These are phyloP conservation scores for Tulasnella sp. DNA, from an alignment of 768 basidiomycete species.

Conservation along the genomic window DNA sequence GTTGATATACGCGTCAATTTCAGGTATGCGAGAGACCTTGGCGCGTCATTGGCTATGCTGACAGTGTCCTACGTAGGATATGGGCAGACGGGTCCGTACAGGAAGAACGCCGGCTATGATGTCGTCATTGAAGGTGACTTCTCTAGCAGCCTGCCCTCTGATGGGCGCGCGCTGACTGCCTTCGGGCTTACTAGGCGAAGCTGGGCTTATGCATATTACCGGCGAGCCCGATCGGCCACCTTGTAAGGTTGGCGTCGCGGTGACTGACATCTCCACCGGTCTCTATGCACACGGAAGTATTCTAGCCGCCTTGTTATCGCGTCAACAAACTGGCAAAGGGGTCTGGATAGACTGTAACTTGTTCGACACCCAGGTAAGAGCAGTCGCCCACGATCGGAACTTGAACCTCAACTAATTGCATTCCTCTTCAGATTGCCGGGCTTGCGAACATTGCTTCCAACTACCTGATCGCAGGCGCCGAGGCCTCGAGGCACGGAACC, in stretches of 20 bases:
- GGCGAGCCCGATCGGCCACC: conserved; percentile 81
- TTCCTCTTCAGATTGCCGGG: conserved; percentile 57
- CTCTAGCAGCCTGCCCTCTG: conserved; percentile 33
- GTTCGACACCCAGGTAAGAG: conserved; percentile 75
- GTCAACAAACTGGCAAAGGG: conserved; percentile 75
- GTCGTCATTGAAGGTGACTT: conserved; percentile 83
- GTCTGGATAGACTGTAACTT: conserved; percentile 88
- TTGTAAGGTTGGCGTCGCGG: conserved; percentile 91
- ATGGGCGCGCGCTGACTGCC: not conserved
- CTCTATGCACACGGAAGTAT: conserved; percentile 89
- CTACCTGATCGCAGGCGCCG: conserved; percentile 76
- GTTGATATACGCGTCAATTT: conserved; percentile 82
- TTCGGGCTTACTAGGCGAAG: conserved; percentile 5
- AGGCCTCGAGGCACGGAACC: conserved; percentile 82
- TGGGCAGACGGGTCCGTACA: conserved; percentile 83
- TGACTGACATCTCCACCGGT: conserved; percentile 79
- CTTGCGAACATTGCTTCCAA: conserved; percentile 89
- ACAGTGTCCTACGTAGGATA: conserved; percentile 39
- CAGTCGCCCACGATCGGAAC: not conserved
- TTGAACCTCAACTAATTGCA: not conserved
- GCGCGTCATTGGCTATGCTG: conserved; percentile 23
- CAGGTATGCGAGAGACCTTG: conserved; percentile 41
- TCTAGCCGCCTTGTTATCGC: conserved; percentile 77
- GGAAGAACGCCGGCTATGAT: conserved; percentile 77
- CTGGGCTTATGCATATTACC: conserved; percentile 40